Base-by-base conservation (phyloP, 768 basidiomycete species). In the Calocera viscosa region DNA sequence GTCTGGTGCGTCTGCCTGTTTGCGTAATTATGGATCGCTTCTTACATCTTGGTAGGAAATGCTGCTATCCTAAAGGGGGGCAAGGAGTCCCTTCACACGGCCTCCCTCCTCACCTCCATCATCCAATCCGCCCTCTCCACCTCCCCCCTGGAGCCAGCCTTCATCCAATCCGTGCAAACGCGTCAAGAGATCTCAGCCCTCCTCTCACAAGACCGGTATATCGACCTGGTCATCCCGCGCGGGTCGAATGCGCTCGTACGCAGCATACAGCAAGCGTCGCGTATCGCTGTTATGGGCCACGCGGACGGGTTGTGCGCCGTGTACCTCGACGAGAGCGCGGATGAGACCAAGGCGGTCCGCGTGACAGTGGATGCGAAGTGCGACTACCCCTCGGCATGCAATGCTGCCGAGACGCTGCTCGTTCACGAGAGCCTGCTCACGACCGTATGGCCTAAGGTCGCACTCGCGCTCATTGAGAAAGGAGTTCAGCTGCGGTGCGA, bases 221-320 rank as follows among this genome's bases (percentile, higher is more conserved):
- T 99, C 73, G 94, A 98, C 76, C 82, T 99, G 24, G 94, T 98
- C 65, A 97, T 98, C 74, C 96, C 96, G 0, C 81, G 96, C 65
- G 96, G 96, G 5, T 94, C 94, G 73, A 95, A 95, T 71, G 83
- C 82, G 69, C 85, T 99, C 14, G 96, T 98, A 30, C 82, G 79
- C 71, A 89, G 80, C 75, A 96, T 99, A 67, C 92, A 98, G 75
- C 88, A 89, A 67, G 84, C 80, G 70, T 96, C 95, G 0, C 82
- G 89, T 67, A 98, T 99, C 68, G 89, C 96, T 1, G 96, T 99
- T 49, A 97, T 99, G 94, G 96, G 96, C 1, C 96, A 99, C 73
- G 94, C 96, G 7, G 96, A 99, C 76, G 96, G 96, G 1, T 78
- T 98, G 10, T 99, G 96, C 75, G 84, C 86, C 22, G 85, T 96